Conservation (phyloP, 2,329 filamentous ascomycete genomes). For the Cryphonectria nitschkei region DNA sequence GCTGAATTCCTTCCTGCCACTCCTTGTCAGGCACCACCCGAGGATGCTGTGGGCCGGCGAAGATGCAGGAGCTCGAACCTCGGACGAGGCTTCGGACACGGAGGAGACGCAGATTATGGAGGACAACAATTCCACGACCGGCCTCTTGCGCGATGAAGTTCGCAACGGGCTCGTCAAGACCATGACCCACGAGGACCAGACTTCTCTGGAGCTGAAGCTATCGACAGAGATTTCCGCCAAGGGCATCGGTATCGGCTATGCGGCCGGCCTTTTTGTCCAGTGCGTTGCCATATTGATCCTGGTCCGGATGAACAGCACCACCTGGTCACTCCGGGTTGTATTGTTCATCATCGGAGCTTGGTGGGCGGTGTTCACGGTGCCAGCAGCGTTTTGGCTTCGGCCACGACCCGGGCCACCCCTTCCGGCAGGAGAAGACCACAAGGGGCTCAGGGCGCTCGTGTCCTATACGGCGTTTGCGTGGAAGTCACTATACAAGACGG, state of each 20-base stretch:
- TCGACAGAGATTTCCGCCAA: slow-evolving; percentile 91
- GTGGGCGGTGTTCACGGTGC: slow-evolving; percentile 93
- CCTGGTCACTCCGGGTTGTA: slow-evolving; percentile 83
- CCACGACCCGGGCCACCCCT: slow-evolving; percentile 87
- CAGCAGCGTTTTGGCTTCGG: slow-evolving; percentile 83
- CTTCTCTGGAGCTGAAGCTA: slow-evolving; percentile 72
- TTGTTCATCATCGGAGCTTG: slow-evolving; percentile 85
- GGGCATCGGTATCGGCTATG: slow-evolving; percentile 93
- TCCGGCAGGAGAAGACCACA: slow-evolving; percentile 43
- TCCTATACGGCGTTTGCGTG: slow-evolving; percentile 83
- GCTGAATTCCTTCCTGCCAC: slow-evolving; percentile 89
- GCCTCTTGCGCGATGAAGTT: slow-evolving; percentile 47
- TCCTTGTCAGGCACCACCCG: slow-evolving; percentile 87
- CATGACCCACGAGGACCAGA: slow-evolving; percentile 52
- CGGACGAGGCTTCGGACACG: slow-evolving; percentile 41
- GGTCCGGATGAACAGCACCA: slow-evolving; percentile 72
- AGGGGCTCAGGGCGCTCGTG: slow-evolving; percentile 55
- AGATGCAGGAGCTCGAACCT: slow-evolving; percentile 13
- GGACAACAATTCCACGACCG: slow-evolving; percentile 47
- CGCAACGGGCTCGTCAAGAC: slow-evolving; percentile 41
- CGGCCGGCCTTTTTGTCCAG: slow-evolving; percentile 83
- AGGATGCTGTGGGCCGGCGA: slow-evolving; percentile 43
- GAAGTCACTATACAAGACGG: slow-evolving; percentile 81
- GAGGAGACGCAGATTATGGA: slow-evolving; percentile 37
- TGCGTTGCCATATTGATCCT: slow-evolving; percentile 79